Percentiles rank a stretch among this genome's conserved stretches.
phyloP scores from a whole-genome alignment of 2,329 filamentous ascomycete species.

The Colletotrichum truncatum region DNA sequence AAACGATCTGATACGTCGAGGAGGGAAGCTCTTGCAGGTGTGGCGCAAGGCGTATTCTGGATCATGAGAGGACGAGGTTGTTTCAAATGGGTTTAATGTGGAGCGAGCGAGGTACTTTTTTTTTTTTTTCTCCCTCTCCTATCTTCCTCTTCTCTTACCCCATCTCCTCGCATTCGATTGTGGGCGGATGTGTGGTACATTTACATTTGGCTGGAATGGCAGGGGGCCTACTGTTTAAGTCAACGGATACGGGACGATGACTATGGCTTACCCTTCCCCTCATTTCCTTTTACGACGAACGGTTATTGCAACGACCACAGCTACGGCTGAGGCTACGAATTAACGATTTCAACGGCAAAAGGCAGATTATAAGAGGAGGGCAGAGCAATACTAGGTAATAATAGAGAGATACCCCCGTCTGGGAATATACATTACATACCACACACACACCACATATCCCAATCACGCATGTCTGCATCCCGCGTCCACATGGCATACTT shows the following conservation, averaged over 20 bases:
- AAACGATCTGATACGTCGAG: constrained; percentile 10
- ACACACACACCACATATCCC: background rate
- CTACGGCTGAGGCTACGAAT: background rate
- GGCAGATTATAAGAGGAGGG: background rate
- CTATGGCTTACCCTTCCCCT: background rate
- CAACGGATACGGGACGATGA: constrained; percentile 1
- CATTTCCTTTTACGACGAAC: background rate
- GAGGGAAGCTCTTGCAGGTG: constrained; percentile 20
- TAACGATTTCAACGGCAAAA: background rate
- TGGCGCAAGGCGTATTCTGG: constrained; percentile 28
- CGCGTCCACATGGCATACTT: background rate
- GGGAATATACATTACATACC: constrained; percentile 7
- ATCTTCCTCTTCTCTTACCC: background rate
- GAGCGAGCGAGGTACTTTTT: background rate
- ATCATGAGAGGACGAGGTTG: constrained; percentile 6
- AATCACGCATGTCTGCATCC: background rate
- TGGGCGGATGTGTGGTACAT: too few relatives aligned
- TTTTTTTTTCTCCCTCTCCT: background rate
- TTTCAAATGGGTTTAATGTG: constrained; percentile 4
- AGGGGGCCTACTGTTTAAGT: too few relatives aligned
- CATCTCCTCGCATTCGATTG: too few relatives aligned
- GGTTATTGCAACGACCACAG: background rate
- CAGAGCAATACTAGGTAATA: background rate
- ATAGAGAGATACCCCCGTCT: constrained; percentile 19
- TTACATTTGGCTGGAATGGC: too few relatives aligned